Base-by-base conservation (phyloP, 2,329 filamentous ascomycete genomes). In the Cercospora canescens region DNA sequence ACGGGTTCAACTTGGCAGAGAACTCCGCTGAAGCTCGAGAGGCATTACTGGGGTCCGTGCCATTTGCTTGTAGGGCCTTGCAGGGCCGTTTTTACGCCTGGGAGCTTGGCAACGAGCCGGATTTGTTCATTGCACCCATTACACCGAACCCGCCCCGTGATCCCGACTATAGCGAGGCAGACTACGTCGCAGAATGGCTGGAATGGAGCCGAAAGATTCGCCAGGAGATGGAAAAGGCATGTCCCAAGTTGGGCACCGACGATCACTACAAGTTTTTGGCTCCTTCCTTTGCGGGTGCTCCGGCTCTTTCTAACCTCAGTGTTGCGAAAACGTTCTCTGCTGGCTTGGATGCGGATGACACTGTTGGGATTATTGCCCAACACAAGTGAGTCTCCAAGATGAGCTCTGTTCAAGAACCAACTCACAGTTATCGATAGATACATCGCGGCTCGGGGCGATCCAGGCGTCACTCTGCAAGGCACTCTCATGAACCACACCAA, bases 41-140 rank as follows among this genome's bases (percentile, higher is more conserved):
- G 34, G 85, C 84, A 0, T 79, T 89, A 1, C 71, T 85, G 2
- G 81, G 83, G 9, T 87, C 86, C 0, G 85, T 86, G 0, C 81
- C 85, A 0, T 75, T 87, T 41, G 87, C 82, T 1, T 90, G 87
- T 76, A 83, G 84, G 69, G 84, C 86, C 2, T 76, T 90, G 2
- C 75, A 76, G 6, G 82, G 81, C 6, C 85, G 82, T 62, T 76
- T 89, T 7, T 81, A 85, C 28, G 78, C 79, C 67, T 90, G 86
- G 86, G 86, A 88, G 71, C 86, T 89, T 69, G 88, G 88, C 37
- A 89, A 89, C 71, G 87, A 89, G 74, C 86, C 86, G 0, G 87
- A 90, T 73, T 75, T 89, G 6, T 89, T 79, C 75, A 82, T 83
- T 16, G 83, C 81, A 1, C 84, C 83, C 18, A 75, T 81, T 3